These are phyloP conservation scores for Phymatotrichopsis omnivora DNA, from an alignment of 2,329 filamentous ascomycete species.

Conservation along the genomic window DNA sequence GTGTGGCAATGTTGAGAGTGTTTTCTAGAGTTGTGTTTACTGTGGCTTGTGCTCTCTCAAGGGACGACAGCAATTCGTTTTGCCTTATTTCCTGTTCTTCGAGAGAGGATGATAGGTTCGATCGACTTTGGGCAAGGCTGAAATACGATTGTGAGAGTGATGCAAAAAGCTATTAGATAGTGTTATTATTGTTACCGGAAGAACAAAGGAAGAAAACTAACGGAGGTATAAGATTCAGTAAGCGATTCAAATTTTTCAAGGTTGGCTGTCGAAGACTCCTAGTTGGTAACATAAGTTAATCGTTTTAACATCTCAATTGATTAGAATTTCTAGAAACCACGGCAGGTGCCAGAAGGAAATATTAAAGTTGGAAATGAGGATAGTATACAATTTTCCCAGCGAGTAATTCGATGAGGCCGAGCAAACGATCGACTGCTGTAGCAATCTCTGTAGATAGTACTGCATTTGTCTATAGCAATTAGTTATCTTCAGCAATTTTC, in stretches of 20 bases:
- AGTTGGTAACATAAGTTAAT: neutral
- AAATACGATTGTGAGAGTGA: constrained; percentile 16
- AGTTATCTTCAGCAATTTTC: neutral
- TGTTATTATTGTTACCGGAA: neutral
- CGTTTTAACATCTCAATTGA: neutral
- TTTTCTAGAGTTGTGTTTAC: constrained; percentile 9
- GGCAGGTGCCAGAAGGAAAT: too few relatives aligned
- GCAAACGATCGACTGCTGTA: constrained; percentile 5
- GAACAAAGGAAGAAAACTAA: neutral
- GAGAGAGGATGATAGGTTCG: constrained; percentile 6
- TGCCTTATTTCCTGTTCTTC: constrained; percentile 6
- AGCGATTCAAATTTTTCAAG: constrained; percentile 8
- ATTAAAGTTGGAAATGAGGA: neutral
- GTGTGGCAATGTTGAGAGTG: too few relatives aligned
- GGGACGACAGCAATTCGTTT: constrained; percentile 2
- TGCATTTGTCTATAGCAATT: constrained; percentile 4
- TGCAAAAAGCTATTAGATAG: constrained; percentile 13
- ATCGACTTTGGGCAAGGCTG: constrained; percentile 9
- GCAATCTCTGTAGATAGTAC: constrained; percentile 9
- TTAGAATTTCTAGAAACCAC: too few relatives aligned
- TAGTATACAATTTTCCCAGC: constrained; percentile 2
- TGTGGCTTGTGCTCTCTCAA: constrained; percentile 6
- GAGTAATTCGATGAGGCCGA: neutral
- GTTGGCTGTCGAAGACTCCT: constrained; percentile 13
- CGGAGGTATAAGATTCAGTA: constrained; percentile 8